These are phyloP conservation scores for Aureobasidium melanogenum DNA, from an alignment of 2,329 filamentous ascomycete genomes.

Conservation along the genomic window DNA sequence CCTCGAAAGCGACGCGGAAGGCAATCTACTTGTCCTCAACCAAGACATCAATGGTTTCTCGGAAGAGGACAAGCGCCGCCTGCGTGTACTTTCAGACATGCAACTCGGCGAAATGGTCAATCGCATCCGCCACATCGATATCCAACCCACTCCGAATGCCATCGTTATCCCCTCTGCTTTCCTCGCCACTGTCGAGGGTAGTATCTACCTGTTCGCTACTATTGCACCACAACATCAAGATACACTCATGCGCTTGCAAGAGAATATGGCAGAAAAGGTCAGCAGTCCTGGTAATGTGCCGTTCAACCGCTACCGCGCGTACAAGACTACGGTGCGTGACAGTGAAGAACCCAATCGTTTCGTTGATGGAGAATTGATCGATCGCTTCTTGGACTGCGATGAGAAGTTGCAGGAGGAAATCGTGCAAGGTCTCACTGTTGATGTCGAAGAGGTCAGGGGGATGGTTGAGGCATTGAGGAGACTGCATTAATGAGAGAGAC, in stretches of 20 bases:
- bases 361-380: slow-evolving; percentile 84
- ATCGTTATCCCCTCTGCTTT: slow-evolving; percentile 76
- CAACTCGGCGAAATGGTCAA: slow-evolving; percentile 91
- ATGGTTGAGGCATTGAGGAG: slow-evolving; percentile 50
- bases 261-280: slow-evolving; percentile 57
- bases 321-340: slow-evolving; percentile 61
- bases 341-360: slow-evolving; percentile 75
- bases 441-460: slow-evolving; percentile 49
- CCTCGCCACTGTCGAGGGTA: slow-evolving; percentile 82
- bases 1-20: slow-evolving; percentile 76
- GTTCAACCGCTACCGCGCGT: slow-evolving; percentile 75
- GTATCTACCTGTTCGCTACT: slow-evolving; percentile 79
- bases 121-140: slow-evolving; percentile 64
- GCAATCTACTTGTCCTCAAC: slow-evolving; percentile 75
- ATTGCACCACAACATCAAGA: slow-evolving; percentile 67
- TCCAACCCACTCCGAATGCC: slow-evolving; percentile 55
- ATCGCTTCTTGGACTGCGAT: slow-evolving; percentile 67
- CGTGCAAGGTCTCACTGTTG: slow-evolving; percentile 43
- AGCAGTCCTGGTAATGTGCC: slow-evolving; percentile 62
- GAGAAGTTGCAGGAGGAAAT: slow-evolving; percentile 49
- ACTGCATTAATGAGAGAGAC: slow-evolving; percentile 30
- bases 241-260: slow-evolving; percentile 73
- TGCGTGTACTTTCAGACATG: slow-evolving; percentile 72
- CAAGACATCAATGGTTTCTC: slow-evolving; percentile 65
- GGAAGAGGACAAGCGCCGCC: slow-evolving; percentile 58